A percentile compares a stretch with the other conserved stretches of the same genome.
phyloP scores from a whole-genome alignment of 2,329 filamentous ascomycete species.

The Microdochium trichocladiopsis region DNA sequence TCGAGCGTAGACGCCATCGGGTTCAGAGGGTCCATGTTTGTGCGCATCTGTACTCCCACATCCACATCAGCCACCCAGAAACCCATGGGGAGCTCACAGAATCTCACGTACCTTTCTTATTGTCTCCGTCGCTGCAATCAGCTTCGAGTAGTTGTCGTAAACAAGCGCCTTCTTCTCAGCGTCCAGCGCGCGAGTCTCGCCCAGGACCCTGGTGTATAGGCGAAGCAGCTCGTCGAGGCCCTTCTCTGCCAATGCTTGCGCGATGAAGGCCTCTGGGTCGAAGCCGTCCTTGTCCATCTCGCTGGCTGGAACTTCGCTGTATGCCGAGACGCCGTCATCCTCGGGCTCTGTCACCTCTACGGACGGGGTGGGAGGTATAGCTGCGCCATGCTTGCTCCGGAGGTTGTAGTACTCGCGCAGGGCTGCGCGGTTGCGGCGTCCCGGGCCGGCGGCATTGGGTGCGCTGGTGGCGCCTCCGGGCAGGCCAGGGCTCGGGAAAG shows the following conservation, averaged over 20 bases:
- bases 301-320: slow-evolving; percentile 53
- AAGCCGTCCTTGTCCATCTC: slow-evolving; percentile 73
- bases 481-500: slow-evolving; percentile 12
- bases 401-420: slow-evolving; percentile 94
- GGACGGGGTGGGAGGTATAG: slow-evolving; percentile 27
- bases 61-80: slow-evolving; percentile 4
- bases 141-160: slow-evolving; percentile 96
- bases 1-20: slow-evolving; percentile 67
- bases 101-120: slow-evolving; percentile 59
- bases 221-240: slow-evolving; percentile 62
- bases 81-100: background rate
- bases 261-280: slow-evolving; percentile 63
- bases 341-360: slow-evolving; percentile 34
- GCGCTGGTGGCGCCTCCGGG: slow-evolving; percentile 14
- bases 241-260: slow-evolving; percentile 51
- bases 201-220: slow-evolving; percentile 63
- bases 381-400: slow-evolving; percentile 35
- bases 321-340: slow-evolving; percentile 21
- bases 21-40: slow-evolving; percentile 73
- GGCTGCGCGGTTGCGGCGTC: slow-evolving; percentile 69
- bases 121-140: slow-evolving; percentile 94
- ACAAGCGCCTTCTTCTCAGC: slow-evolving; percentile 95
- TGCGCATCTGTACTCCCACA: slow-evolving; percentile 63
- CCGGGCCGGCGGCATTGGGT: slow-evolving; percentile 26
- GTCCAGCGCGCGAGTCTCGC: slow-evolving; percentile 83